Conservation (phyloP, 2,329 filamentous ascomycete species). For the Aureobasidium sp. region DNA sequence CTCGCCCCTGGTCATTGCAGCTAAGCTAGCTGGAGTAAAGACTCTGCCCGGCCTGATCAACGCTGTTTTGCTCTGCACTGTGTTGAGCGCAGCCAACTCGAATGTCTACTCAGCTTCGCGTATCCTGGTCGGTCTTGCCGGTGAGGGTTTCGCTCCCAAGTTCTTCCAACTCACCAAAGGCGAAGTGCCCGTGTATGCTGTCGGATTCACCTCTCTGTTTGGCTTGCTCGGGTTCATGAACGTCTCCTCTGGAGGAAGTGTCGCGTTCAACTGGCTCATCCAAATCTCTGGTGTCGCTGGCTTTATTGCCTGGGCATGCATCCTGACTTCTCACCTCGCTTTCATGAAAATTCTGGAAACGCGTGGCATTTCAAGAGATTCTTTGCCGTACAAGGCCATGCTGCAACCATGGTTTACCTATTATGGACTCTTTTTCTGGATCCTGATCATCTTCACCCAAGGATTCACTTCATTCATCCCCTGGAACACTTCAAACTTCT, state of each 20-base stretch:
- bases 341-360: constrained; percentile 60
- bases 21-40: constrained; percentile 53
- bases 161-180: constrained; percentile 36
- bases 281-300: constrained; percentile 46
- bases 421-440: constrained; percentile 60
- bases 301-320: constrained; percentile 66
- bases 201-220: constrained; percentile 44
- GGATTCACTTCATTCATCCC: constrained; percentile 40
- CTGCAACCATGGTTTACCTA: constrained; percentile 57
- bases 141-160: constrained; percentile 39
- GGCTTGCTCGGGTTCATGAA: constrained; percentile 68
- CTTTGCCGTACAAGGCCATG: constrained; percentile 61
- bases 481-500: constrained; percentile 64
- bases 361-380: constrained; percentile 60
- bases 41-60: constrained; percentile 60
- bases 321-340: constrained; percentile 63
- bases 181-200: constrained; percentile 40
- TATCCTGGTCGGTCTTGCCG: constrained; percentile 60
- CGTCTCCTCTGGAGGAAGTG: constrained; percentile 58
- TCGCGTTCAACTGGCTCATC: constrained; percentile 67
- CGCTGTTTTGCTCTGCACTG: constrained; percentile 53
- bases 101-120: constrained; percentile 56
- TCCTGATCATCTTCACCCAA: constrained; percentile 42
- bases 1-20: constrained; percentile 62
- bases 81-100: constrained; percentile 51